Base-by-base conservation (phyloP, 805 yeast genomes). In the Candida manassasensis region DNA sequence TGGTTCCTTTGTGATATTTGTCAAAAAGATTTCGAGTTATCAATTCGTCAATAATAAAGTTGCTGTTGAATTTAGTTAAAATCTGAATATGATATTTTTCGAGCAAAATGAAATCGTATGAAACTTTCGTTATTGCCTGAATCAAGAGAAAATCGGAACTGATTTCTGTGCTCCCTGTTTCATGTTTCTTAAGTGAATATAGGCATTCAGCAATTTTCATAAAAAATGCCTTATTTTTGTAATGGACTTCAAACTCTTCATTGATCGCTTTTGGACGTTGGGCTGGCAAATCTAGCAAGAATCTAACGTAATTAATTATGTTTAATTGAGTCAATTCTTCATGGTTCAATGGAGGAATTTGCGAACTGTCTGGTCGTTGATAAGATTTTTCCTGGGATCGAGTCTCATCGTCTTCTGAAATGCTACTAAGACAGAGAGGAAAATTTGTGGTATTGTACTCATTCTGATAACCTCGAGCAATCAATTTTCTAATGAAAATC, bases 271-370 rank as follows among this genome's bases (percentile, higher is more conserved):
- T 43, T 8, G 38, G 21, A 12, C 45, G 19, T 15, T 40, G 45
- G 9, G 43, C 37, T 5, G 71, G 71, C 19, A 67, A 44, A 13
- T 38, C 42, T n/a, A 65, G 31, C 8, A 67, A 38, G 37, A 46
- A 62, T 15, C 69, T 42, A 11, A 65, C 43, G 36, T 64, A 65
- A 36, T 65, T 66, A 10, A 59, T 48, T 38, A 63, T 55, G 32
- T 65, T 65, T 4, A 59, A 41, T 40, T 65, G 70, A 17, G 63
- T 43, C n/a, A 66, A 39, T 34, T 65, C 71, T 42, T 66, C 71
- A 30, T 47, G 42, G 24, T 47, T 42, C 26, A 3, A 8, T 14
- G 9, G 7, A 7, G 27, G 27, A 24, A 24, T 24, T 24, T 8
- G 7, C 10, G 27, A 24, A 8, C 12, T 24, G 9, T 24, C 27